Evolutionary conservation across 768 basidiomycete species (phyloP).

Genomic region (Lactarius tabidus): DNA sequence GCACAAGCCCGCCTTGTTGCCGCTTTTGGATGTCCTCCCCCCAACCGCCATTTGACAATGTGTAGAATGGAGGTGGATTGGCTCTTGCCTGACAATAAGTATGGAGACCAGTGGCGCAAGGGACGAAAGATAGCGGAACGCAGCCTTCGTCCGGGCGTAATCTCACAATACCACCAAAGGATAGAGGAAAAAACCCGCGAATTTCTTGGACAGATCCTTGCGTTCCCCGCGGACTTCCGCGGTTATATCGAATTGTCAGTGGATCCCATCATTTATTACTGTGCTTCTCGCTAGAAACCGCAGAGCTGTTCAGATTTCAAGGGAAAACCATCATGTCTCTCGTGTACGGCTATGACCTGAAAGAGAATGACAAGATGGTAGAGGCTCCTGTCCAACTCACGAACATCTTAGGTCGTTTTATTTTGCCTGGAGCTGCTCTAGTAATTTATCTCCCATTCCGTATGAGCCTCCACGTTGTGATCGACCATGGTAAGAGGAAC

Average conservation of each 20-base stretch:
- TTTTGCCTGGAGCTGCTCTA: conserved; percentile 2
- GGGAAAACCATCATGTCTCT: too few species aligned
- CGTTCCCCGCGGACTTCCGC: not conserved
- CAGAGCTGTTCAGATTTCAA: too few species aligned
- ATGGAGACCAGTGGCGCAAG: conserved; percentile 1
- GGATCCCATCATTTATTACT: not conserved
- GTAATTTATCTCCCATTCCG: conserved; percentile 16
- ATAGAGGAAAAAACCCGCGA: conserved; percentile 1
- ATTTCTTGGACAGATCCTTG: not conserved
- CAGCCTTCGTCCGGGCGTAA: conserved; percentile 5
- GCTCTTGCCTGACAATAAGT: too few species aligned
- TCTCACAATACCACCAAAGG: not conserved
- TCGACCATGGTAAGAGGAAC: too few species aligned
- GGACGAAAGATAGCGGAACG: not conserved
- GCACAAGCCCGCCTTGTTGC: not conserved
- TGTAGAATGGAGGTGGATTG: too few species aligned
- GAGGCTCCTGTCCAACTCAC: too few species aligned
- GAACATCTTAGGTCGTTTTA: not conserved
- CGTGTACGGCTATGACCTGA: too few species aligned
- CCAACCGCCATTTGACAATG: not conserved
- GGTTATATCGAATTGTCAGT: not conserved
- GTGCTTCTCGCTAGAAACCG: too few species aligned
- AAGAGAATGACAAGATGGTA: too few species aligned
- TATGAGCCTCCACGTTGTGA: too few species aligned
- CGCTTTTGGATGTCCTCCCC: not conserved